Percentiles rank a stretch among this genome's conserved stretches.
phyloP scores from a whole-genome alignment of 345 rosid species.

The Pseudoturritis turrita region DNA sequence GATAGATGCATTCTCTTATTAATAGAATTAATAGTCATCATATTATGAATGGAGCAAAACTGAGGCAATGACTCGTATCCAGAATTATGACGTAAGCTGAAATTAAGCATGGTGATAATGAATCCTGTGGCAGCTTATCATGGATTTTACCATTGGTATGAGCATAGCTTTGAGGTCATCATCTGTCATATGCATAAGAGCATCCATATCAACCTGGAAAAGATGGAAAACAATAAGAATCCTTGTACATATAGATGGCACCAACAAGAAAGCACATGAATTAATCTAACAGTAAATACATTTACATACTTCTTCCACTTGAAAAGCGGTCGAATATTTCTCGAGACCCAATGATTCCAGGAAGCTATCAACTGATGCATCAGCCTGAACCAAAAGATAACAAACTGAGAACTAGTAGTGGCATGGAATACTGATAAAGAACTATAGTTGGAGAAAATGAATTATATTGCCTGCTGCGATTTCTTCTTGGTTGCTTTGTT shows the following conservation, averaged over 20 bases:
- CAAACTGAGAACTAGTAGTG: neutral
- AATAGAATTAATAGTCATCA: neutral
- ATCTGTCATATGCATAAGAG: slow-evolving; percentile 93
- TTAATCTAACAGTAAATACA: neutral
- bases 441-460: neutral
- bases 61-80: neutral
- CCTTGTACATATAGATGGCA: neutral
- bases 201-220: slow-evolving; percentile 91
- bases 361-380: slow-evolving; percentile 57
- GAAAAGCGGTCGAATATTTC: slow-evolving; percentile 75
- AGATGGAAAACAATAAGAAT: neutral
- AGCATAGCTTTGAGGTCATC: slow-evolving; percentile 92
- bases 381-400: slow-evolving; percentile 43
- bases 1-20: neutral
- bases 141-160: slow-evolving; percentile 78
- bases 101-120: neutral
- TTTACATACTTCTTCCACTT: slow-evolving; percentile 81
- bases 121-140: neutral
- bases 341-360: slow-evolving; percentile 77
- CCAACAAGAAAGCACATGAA: neutral
- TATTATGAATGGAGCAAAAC: neutral
- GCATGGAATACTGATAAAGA: neutral
- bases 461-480: slow-evolving; percentile 43
- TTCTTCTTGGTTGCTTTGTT: slow-evolving; percentile 42
- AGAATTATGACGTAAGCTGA: neutral